Evolutionary conservation across 1,284 basidiomycete genomes (phyloP), one percentile per base, ranked within the genome.

Genomic region (Naganishia albida): DNA sequence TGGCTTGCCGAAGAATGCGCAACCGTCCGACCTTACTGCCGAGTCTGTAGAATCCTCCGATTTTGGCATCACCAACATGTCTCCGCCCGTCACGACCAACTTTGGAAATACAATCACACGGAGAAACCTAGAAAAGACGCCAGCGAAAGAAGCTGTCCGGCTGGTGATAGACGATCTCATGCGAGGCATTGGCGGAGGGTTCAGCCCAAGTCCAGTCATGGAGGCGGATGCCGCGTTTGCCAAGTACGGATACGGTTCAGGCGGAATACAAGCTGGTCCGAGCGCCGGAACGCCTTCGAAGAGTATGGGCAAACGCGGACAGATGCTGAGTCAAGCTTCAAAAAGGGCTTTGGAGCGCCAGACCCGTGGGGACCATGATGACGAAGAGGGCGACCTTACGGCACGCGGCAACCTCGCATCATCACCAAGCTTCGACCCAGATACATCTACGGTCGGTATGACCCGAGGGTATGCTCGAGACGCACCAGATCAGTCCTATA

Each of bases 31-130:
- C n/a, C 42, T 56, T 26, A 44, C 50, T n/a, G 25, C 64, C 16
- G 64, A 62, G 1, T 52, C 57, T n/a, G 42, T 60, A 20, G 42
- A 43, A n/a, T 48, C 55, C 2, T 56, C 54, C 30, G 46, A 49
- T 30, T 50, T 48, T 42, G 44, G 63, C 23, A 51, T 65, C 23
- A 56, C 72, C 40, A 88, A 88, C 51, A 90, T 93, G 88, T 93
- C 91, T 0, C 91, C 93, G 2, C 91, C 90, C 1, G 84, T 88
- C 3, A 88, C 89, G 64, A 87, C 93, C 85, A 88, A 87, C 30
- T 92, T 91, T 66, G 86, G 86, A 2, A 84, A 87, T n/a, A 87
- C 88, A 0, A 83, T 85, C 10, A 72, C 76, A 20, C 54, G 67
- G 63, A 54, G 60, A 23, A 65, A 51, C 28, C 34, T 50, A 48